Evolutionary conservation across 2,329 filamentous ascomycete species (phyloP).

Genomic region (Cyclaneusma minus): DNA sequence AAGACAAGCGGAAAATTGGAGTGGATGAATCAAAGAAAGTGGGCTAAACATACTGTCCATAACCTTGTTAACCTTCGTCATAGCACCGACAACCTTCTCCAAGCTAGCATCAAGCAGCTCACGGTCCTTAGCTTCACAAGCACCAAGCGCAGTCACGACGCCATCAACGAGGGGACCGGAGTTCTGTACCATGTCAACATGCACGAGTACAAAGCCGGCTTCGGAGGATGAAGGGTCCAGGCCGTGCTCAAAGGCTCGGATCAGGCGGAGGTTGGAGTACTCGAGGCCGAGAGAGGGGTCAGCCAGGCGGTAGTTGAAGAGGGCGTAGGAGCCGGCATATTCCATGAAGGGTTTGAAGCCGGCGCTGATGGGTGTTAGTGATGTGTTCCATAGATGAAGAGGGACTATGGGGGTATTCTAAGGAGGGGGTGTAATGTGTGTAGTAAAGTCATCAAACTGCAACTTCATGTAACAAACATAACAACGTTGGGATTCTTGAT

Average conservation of each 20-base stretch:
- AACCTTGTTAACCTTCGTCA: constrained; percentile 56
- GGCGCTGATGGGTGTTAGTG: constrained; percentile 21
- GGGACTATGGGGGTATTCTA: neutral
- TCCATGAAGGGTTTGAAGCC: constrained; percentile 91
- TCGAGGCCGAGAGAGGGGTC: constrained; percentile 40
- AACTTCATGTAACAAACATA: too few species aligned
- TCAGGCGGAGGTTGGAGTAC: constrained; percentile 60
- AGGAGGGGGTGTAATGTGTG: neutral
- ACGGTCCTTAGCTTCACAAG: constrained; percentile 32
- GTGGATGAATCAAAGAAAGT: neutral
- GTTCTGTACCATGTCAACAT: constrained; percentile 89
- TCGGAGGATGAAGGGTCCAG: constrained; percentile 78
- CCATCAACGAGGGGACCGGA: constrained; percentile 65
- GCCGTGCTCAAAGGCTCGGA: constrained; percentile 83
- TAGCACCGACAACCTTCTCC: constrained; percentile 40
- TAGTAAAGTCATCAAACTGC: too few species aligned
- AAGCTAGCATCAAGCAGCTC: constrained; percentile 49
- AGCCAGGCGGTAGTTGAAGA: constrained; percentile 50
- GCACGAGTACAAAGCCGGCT: constrained; percentile 89
- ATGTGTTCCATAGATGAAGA: neutral
- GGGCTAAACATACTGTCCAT: constrained; percentile 49
- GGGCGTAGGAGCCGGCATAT: constrained; percentile 54
- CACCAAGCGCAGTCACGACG: constrained; percentile 49
- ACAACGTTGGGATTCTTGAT: too few species aligned
- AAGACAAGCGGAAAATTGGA: too few species aligned